These are phyloP conservation scores for Cryptosporidium xiaoi DNA, from an alignment of 169 alveolate genomes.

Conservation along the genomic window DNA sequence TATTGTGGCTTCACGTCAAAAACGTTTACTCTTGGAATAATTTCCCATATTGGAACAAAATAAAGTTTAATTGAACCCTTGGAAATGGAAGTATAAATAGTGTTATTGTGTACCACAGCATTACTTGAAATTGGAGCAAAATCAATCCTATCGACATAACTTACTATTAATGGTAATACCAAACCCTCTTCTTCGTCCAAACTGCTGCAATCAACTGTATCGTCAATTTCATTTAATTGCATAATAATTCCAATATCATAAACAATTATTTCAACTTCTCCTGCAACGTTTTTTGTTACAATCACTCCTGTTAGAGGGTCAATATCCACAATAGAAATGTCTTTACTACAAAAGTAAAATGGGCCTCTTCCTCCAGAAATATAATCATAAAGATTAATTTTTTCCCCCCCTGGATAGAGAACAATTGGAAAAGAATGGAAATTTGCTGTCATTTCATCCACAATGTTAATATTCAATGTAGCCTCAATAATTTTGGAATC, in stretches of 20 bases:
- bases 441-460: slow-evolving; percentile 1
- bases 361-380: slow-evolving; percentile 57
- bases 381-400: slow-evolving; percentile 6
- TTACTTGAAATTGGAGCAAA: background rate
- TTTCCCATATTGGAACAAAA: slow-evolving; percentile 6
- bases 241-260: slow-evolving; percentile 33
- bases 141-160: slow-evolving; percentile 9
- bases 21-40: background rate
- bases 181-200: background rate
- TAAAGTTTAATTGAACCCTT: background rate
- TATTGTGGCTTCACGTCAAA: background rate
- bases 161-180: slow-evolving; percentile 12
- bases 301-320: slow-evolving; percentile 14
- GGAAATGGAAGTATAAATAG: slow-evolving; percentile 19
- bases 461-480: slow-evolving; percentile 13
- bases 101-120: slow-evolving; percentile 6
- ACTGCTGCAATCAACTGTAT: slow-evolving; percentile 1
- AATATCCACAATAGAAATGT: slow-evolving; percentile 12
- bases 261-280: slow-evolving; percentile 7
- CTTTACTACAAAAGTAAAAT: slow-evolving; percentile 33
- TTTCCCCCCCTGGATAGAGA: slow-evolving; percentile 52
- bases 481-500: slow-evolving; percentile 2
- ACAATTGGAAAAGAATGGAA: slow-evolving; percentile 20
- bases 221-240: background rate
- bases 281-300: slow-evolving; percentile 12